phyloP scores from a whole-genome alignment of 176 grass and related monocot species.

The Avena sativa region DNA sequence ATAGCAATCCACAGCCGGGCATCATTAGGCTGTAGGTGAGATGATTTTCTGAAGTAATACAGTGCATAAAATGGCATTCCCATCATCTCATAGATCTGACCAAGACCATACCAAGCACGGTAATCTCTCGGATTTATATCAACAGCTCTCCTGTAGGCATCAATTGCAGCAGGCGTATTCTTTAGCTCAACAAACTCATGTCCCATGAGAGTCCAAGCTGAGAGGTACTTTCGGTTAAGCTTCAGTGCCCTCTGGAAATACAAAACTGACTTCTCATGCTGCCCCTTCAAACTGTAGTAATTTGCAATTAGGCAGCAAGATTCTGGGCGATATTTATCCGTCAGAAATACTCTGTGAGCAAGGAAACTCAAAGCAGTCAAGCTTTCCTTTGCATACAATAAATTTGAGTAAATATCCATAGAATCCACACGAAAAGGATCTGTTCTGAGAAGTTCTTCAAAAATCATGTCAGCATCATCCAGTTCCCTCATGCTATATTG shows the following conservation, averaged over 20 bases:
- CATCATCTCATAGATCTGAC: conserved; percentile 99
- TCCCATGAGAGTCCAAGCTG: conserved; percentile 98
- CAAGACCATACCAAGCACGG: conserved; percentile 98
- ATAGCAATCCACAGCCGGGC: conserved; percentile 97
- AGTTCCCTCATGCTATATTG: conserved; percentile 95
- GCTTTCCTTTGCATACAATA: conserved; percentile 97
- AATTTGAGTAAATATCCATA: conserved; percentile 95
- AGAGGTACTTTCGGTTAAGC: conserved; percentile 95
- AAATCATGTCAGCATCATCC: conserved; percentile 94
- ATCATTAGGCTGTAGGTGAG: conserved; percentile 89
- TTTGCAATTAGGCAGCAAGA: conserved; percentile 99
- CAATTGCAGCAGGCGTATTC: conserved; percentile 96
- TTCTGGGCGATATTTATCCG: conserved; percentile 93
- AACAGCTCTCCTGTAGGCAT: conserved; percentile 92
- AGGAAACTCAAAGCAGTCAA: conserved; percentile 90
- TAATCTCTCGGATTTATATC: conserved; percentile 98
- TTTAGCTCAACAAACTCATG: conserved; percentile 99
- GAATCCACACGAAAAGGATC: conserved; percentile 97
- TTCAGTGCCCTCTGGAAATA: conserved; percentile 92
- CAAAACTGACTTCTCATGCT: conserved; percentile 91
- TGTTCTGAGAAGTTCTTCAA: conserved; percentile 93
- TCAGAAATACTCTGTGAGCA: conserved; percentile 96
- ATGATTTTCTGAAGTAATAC: conserved; percentile 88
- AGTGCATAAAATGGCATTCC: conserved; percentile 92
- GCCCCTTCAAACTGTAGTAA: conserved; percentile 98